These are phyloP conservation scores for Serpula lacrymans DNA, from an alignment of 768 basidiomycete genomes.

Conservation along the genomic window DNA sequence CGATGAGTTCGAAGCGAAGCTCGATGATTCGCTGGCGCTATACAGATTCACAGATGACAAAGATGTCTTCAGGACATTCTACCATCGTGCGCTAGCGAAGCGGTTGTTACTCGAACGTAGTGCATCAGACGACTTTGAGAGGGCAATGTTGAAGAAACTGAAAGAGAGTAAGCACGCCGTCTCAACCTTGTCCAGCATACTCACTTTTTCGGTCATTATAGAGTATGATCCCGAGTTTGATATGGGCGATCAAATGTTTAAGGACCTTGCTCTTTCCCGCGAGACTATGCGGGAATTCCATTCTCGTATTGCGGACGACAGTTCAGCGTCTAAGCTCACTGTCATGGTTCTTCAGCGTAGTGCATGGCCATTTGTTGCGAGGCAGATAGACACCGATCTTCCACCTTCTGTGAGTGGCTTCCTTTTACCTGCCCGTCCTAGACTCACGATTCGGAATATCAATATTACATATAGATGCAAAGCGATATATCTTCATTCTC, in stretches of 20 bases:
- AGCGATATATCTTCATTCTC: slow-evolving; percentile 58
- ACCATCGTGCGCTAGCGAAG: slow-evolving; percentile 85
- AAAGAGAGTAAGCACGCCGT: slow-evolving; percentile 57
- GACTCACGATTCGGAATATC: slow-evolving; percentile 8
- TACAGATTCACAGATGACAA: slow-evolving; percentile 90
- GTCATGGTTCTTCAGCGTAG: slow-evolving; percentile 86
- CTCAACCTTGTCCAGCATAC: slow-evolving; percentile 2
- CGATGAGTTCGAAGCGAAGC: slow-evolving; percentile 52
- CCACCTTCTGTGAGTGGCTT: slow-evolving; percentile 44
- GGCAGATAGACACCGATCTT: slow-evolving; percentile 48
- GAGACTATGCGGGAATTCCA: slow-evolving; percentile 72
- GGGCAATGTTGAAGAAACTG: slow-evolving; percentile 77
- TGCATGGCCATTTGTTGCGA: slow-evolving; percentile 78
- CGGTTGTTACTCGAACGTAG: slow-evolving; percentile 79
- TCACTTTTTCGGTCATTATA: slow-evolving; percentile 32
- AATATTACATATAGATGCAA: slow-evolving; percentile 59
- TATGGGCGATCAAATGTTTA: slow-evolving; percentile 95
- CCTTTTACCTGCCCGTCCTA: background rate
- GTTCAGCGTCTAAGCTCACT: slow-evolving; percentile 47
- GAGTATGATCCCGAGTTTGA: slow-evolving; percentile 96
- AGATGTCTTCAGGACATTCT: slow-evolving; percentile 92
- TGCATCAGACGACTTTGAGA: slow-evolving; percentile 86
- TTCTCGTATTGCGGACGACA: slow-evolving; percentile 36
- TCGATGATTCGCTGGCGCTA: slow-evolving; percentile 67
- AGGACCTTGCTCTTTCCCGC: slow-evolving; percentile 74